phyloP scores from a whole-genome alignment of 257 asterid genomes.

The Lithospermum erythrorhizon region DNA sequence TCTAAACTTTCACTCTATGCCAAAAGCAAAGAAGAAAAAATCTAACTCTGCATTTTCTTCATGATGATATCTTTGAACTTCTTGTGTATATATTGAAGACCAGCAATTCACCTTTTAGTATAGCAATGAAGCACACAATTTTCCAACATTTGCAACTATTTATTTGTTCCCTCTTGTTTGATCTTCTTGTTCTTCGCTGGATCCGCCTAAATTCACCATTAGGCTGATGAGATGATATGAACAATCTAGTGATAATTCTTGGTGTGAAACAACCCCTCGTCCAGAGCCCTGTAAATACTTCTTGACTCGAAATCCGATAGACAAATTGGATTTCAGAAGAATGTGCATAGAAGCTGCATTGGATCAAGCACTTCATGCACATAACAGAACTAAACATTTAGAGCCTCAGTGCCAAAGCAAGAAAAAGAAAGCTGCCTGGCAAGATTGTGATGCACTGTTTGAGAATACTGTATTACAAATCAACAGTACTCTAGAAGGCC shows the following conservation, averaged over 20 bases:
- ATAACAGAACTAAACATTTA: neutral
- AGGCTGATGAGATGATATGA: slow-evolving; percentile 4
- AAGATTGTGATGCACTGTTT: slow-evolving; percentile 3
- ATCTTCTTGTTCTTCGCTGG: slow-evolving; percentile 12
- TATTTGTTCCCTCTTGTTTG: slow-evolving; percentile 5
- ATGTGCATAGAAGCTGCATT: slow-evolving; percentile 1
- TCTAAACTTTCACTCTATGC: too few species aligned
- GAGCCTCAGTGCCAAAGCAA: slow-evolving; percentile 1
- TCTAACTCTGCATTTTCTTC: too few species aligned
- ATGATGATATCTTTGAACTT: too few species aligned
- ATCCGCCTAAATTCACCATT: neutral
- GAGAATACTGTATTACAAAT: neutral
- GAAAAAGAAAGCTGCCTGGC: slow-evolving; percentile 7
- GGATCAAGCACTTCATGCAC: slow-evolving; percentile 8
- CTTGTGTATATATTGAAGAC: neutral
- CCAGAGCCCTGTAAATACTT: slow-evolving; percentile 9
- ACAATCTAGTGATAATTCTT: slow-evolving; percentile 9
- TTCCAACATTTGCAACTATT: neutral
- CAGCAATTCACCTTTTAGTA: slow-evolving; percentile 7
- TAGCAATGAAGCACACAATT: slow-evolving; percentile 8
- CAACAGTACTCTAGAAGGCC: slow-evolving; percentile 2
- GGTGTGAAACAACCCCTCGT: slow-evolving; percentile 11
- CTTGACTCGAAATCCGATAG: neutral
- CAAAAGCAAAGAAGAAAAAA: too few species aligned
- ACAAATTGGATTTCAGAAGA: slow-evolving; percentile 1